These are phyloP conservation scores for Fusarium scirpi DNA, from an alignment of 2,329 filamentous ascomycete species.

Conservation along the genomic window DNA sequence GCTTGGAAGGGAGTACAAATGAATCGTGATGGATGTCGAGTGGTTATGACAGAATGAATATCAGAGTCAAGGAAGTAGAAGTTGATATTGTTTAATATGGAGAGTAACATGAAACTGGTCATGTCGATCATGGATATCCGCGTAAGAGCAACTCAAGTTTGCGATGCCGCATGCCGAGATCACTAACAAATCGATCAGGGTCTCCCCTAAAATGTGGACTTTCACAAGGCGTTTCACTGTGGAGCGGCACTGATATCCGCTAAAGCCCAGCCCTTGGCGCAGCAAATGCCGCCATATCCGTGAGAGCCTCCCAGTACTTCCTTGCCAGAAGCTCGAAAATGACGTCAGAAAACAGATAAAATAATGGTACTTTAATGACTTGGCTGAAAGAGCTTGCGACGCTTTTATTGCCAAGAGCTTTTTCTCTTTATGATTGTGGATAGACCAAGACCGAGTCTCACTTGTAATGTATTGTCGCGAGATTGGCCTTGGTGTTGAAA, in stretches of 20 bases:
- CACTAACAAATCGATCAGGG: constrained; percentile 33
- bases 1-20: not conserved
- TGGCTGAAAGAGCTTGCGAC: constrained; percentile 39
- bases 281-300: constrained; percentile 39
- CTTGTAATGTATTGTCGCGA: constrained; percentile 1
- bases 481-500: constrained; percentile 27
- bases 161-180: constrained; percentile 37
- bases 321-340: constrained; percentile 17
- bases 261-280: constrained; percentile 37
- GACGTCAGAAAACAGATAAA: constrained; percentile 40
- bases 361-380: constrained; percentile 20
- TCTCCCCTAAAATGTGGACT: constrained; percentile 12
- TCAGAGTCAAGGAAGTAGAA: not conserved
- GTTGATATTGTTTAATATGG: not conserved
- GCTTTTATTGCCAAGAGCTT: constrained; percentile 34
- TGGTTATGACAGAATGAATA: not conserved
- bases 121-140: not conserved
- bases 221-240: constrained; percentile 10
- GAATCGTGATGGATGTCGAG: not conserved
- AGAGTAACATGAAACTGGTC: not conserved
- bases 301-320: constrained; percentile 14
- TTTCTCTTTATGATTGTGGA: constrained; percentile 25
- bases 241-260: constrained; percentile 36
- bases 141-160: constrained; percentile 2
- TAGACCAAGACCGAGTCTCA: constrained; percentile 21